phyloP scores from a whole-genome alignment of 2,329 filamentous ascomycete species.

The Arachnopeziza araneosa region DNA sequence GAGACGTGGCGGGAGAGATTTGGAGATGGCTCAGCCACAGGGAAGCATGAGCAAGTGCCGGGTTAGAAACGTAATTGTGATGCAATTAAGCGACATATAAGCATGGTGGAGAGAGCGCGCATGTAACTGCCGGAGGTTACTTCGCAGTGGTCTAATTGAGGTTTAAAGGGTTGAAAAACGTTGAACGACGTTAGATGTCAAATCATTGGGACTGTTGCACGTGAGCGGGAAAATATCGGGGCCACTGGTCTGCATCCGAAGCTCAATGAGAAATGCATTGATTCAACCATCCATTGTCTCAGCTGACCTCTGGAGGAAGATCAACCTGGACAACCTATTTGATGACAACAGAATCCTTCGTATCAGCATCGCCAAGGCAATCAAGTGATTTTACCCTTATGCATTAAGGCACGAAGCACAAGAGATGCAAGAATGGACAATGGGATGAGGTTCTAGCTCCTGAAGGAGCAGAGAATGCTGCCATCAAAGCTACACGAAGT shows the following conservation, averaged over 20 bases:
- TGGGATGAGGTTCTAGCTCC: not conserved
- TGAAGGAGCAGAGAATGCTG: not conserved
- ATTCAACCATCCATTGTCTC: no score
- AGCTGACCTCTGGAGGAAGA: no score
- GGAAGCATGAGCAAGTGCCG: not conserved
- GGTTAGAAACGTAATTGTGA: not conserved
- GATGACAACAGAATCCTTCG: no score
- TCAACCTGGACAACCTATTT: no score
- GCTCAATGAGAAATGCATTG: no score
- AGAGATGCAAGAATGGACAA: not conserved
- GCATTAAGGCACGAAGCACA: not conserved
- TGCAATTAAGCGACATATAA: not conserved
- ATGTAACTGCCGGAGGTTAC: not conserved
- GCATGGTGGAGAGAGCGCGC: not conserved
- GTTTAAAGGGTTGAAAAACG: not conserved
- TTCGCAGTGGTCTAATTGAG: not conserved
- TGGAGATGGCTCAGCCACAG: not conserved
- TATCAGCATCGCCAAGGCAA: not conserved
- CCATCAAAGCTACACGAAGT: not conserved
- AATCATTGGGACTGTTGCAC: no score
- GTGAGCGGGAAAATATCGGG: no score
- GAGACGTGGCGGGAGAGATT: not conserved
- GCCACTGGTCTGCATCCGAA: no score
- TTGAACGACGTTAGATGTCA: not conserved
- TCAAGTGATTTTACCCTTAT: not conserved